phyloP scores from a whole-genome alignment of 176 grass and related monocot genomes.

The Musa acuminata region DNA sequence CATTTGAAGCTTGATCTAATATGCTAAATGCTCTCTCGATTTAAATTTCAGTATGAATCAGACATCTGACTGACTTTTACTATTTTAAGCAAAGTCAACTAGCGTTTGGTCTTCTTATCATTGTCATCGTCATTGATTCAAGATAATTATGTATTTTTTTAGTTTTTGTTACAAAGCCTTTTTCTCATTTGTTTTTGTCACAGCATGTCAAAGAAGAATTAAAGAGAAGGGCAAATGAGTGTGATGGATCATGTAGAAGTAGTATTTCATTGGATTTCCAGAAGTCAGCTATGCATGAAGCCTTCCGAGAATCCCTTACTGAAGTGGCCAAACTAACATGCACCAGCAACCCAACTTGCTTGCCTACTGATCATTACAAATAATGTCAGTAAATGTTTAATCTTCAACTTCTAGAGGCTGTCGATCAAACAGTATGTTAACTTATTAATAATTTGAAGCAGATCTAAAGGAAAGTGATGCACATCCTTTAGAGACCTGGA shows the following conservation, averaged over 20 bases:
- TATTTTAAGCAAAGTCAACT: too few species aligned
- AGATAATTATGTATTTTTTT: background rate
- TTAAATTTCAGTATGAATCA: too few species aligned
- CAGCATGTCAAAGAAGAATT: conserved; percentile 59
- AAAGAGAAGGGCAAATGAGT: conserved; percentile 29
- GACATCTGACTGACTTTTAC: too few species aligned
- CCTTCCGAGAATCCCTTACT: conserved; percentile 42
- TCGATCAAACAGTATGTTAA: background rate
- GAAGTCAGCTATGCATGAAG: conserved; percentile 53
- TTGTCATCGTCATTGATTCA: background rate
- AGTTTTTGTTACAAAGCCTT: background rate
- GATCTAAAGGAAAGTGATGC: background rate
- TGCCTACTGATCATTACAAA: background rate
- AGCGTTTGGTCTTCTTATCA: too few species aligned
- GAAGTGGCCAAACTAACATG: conserved; percentile 33
- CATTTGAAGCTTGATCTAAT: too few species aligned
- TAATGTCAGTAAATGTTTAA: background rate
- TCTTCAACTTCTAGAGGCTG: background rate
- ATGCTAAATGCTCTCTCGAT: too few species aligned
- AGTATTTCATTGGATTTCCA: conserved; percentile 35
- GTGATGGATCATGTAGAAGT: conserved; percentile 33
- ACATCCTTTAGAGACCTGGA: background rate
- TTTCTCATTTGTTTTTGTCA: background rate
- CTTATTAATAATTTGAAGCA: background rate
- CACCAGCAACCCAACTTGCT: conserved; percentile 11